phyloP scores from a whole-genome alignment of 2,329 filamentous ascomycete species.

The Curvularia lunata region DNA sequence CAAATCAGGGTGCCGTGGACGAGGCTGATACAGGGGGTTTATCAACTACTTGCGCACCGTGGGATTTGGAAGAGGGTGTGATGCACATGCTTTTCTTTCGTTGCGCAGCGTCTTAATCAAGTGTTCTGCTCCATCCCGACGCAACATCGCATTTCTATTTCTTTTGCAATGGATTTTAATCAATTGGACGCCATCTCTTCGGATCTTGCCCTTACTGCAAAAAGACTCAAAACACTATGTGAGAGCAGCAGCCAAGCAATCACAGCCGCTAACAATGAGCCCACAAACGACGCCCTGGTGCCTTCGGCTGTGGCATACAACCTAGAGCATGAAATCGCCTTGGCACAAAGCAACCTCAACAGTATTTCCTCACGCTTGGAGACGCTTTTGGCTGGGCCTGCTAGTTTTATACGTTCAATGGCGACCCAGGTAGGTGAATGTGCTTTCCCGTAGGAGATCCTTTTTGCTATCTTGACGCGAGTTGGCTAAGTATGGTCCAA shows the following conservation, averaged over 20 bases:
- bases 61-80: not conserved
- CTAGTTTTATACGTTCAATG: conserved; percentile 9
- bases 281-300: not conserved
- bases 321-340: conserved; percentile 3
- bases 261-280: not conserved
- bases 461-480: not conserved
- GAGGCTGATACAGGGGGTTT: not conserved
- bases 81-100: not conserved
- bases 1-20: not conserved
- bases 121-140: not conserved
- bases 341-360: conserved; percentile 4
- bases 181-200: conserved; percentile 8
- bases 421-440: conserved; percentile 5
- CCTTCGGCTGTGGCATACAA: not conserved
- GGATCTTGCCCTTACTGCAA: conserved; percentile 5
- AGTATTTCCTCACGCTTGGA: conserved; percentile 6
- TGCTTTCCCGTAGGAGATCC: not conserved
- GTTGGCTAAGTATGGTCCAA: not conserved
- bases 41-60: not conserved
- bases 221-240: conserved; percentile 5
- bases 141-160: too few species aligned
- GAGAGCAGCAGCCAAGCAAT: not conserved
- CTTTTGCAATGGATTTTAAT: conserved; percentile 3
- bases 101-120: not conserved
- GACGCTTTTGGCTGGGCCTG: conserved; percentile 4